Percentiles rank a stretch among this genome's conserved stretches.
Evolutionary conservation across 768 basidiomycete species (phyloP).

Genomic region (Chalciporus pseudorubinellus): DNA sequence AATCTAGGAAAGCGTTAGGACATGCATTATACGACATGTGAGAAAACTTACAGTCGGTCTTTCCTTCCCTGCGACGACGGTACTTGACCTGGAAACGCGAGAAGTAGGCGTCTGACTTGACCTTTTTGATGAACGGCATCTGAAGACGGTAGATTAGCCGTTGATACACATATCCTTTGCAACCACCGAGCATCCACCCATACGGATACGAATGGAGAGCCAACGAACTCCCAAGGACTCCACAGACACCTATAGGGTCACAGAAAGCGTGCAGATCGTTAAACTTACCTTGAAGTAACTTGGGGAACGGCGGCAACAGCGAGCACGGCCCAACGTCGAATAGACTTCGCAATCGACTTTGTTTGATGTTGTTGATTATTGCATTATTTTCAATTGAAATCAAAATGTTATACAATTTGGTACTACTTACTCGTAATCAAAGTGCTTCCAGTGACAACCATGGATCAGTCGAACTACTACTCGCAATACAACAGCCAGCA

Average conservation of each 20-base stretch:
- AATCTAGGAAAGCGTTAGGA: constrained; percentile 55
- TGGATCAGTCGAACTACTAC: constrained; percentile 43
- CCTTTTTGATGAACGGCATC: constrained; percentile 97
- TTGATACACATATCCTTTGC: constrained; percentile 26
- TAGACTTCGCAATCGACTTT: constrained; percentile 13
- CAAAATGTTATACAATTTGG: constrained; percentile 16
- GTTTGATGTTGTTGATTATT: constrained; percentile 31
- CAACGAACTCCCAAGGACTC: neutral
- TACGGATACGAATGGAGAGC: constrained; percentile 1
- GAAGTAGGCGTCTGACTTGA: constrained; percentile 97
- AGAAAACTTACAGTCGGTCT: constrained; percentile 85
- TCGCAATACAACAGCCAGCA: constrained; percentile 52
- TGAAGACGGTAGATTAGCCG: constrained; percentile 25
- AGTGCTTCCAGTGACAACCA: constrained; percentile 13
- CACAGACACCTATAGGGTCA: neutral
- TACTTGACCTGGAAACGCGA: constrained; percentile 99
- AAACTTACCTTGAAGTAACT: constrained; percentile 42
- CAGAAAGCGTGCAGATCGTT: neutral
- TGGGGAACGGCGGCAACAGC: constrained; percentile 30
- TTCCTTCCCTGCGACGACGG: constrained; percentile 94
- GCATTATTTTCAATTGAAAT: neutral
- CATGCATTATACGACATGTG: neutral
- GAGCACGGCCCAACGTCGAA: constrained; percentile 15
- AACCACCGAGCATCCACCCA: constrained; percentile 32
- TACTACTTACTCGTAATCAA: no score